Conservation (phyloP, 495 filamentous ascomycete genomes). For the Lasiosphaeriaceae sp. region DNA sequence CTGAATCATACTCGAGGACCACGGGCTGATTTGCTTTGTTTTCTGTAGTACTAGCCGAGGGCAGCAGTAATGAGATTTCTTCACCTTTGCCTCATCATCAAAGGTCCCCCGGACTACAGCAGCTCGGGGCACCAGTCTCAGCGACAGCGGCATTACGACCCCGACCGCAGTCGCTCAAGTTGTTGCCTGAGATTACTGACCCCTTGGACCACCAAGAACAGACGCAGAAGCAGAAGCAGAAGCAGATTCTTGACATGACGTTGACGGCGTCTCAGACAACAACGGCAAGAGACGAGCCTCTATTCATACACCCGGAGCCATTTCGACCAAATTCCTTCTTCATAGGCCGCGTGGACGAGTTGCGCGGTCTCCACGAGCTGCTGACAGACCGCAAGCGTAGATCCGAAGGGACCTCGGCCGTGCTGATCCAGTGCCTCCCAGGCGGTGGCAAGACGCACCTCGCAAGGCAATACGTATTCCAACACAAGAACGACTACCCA, state of each 20-base stretch:
- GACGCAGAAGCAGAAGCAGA: conserved; percentile 1
- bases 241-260: not conserved
- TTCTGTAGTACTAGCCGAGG: conserved; percentile 29
- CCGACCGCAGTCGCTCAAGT: too few relatives aligned
- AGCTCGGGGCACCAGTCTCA: conserved; percentile 2
- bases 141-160: not conserved
- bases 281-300: conserved; percentile 27
- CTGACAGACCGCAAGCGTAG: conserved; percentile 62
- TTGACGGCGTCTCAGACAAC: not conserved
- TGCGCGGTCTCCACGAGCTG: conserved; percentile 63
- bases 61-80: conserved; percentile 32
- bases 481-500: conserved; percentile 59
- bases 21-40: conserved; percentile 31
- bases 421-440: conserved; percentile 69
- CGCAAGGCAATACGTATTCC: conserved; percentile 76
- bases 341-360: conserved; percentile 67
- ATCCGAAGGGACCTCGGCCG: conserved; percentile 59
- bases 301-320: conserved; percentile 68
- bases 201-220: not conserved
- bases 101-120: not conserved
- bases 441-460: conserved; percentile 79
- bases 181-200: conserved; percentile 2
- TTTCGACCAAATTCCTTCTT: conserved; percentile 78
- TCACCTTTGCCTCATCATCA: conserved; percentile 10
- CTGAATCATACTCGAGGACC: conserved; percentile 3